Base-by-base conservation (phyloP, 2,329 filamentous ascomycete genomes). In the Fusarium verticillioides region DNA sequence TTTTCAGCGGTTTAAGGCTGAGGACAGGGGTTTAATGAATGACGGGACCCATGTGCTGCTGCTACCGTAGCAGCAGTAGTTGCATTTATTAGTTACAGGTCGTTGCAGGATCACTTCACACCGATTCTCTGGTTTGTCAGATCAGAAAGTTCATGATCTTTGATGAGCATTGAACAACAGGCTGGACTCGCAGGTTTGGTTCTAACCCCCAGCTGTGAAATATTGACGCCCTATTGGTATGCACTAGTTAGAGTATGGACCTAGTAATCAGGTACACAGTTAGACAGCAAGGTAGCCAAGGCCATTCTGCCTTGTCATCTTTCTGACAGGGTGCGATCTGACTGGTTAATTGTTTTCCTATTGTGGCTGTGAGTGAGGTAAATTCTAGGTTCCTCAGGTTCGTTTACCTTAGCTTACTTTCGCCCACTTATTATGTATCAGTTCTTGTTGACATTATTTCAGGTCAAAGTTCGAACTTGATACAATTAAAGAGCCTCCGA, bases 1-100 rank as follows among this genome's bases (percentile, higher is more conserved):
- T 65, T 70, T 76, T 56, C 63, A 66, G 71, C 66, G 73, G 63
- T 70, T 72, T 76, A 76, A 76, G 74, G 74, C 73, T 76, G 74
- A 76, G 74, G 65, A 50, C 70, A 74, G 61, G 74, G 69, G 54
- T 69, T 53, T 42, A n/a, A 63, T n/a, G 58, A 4, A 23, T 23
- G 23, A 23, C 23, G 23, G 23, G 23, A 63, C 50, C 64, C 66
- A 69, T 63, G 37, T 28, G 50, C 50, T 54, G 50, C 50, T 54
- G 50, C 34, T 54, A 54, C 50, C 23, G 50, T 39, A 53, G 18
- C 32, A 36, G 32, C n/a, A 36, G 32, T 36, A 66, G 40, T 42
- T 63, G 62, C 62, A 63, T 64, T 63, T 44, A 21, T 36, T 53
- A 34, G 58, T 47, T 63, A 32, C 28, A 26, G 28, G n/a, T 44